Conservation (phyloP, 148 eudicot species). For the Persicaria tinctoria region DNA sequence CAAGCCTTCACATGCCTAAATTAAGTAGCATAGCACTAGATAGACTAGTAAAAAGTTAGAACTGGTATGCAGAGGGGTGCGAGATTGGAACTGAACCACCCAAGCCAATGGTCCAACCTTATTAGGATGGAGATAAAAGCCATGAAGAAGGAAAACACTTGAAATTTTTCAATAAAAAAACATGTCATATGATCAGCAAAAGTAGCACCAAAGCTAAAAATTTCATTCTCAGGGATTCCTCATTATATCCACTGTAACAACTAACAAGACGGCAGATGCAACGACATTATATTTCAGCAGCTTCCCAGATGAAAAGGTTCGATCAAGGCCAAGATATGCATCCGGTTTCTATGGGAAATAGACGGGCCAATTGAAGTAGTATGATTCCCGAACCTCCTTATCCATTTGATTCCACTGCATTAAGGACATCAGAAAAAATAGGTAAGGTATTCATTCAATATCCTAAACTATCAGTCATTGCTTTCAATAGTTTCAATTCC, state of each 20-base stretch:
- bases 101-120: not conserved
- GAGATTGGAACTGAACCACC: not conserved
- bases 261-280: not conserved
- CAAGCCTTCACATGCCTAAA: not conserved
- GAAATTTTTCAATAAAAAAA: not conserved
- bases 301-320: not conserved
- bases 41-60: too few relatives aligned
- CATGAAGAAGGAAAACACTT: not conserved
- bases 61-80: not conserved
- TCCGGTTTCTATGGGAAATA: constrained; percentile 43
- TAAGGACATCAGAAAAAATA: constrained; percentile 14
- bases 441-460: not conserved
- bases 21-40: too few relatives aligned
- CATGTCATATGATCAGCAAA: not conserved
- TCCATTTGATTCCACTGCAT: constrained; percentile 82
- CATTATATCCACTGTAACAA: not conserved
- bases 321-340: not conserved
- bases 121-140: not conserved
- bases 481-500: not conserved
- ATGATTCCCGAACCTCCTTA: constrained; percentile 59
- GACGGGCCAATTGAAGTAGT: constrained; percentile 85
- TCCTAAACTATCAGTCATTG: not conserved
- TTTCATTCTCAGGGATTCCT: not conserved
- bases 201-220: not conserved
- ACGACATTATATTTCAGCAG: not conserved